phyloP scores from a whole-genome alignment of 2,329 filamentous ascomycete species.

The Talaromyces albobiverticillius region DNA sequence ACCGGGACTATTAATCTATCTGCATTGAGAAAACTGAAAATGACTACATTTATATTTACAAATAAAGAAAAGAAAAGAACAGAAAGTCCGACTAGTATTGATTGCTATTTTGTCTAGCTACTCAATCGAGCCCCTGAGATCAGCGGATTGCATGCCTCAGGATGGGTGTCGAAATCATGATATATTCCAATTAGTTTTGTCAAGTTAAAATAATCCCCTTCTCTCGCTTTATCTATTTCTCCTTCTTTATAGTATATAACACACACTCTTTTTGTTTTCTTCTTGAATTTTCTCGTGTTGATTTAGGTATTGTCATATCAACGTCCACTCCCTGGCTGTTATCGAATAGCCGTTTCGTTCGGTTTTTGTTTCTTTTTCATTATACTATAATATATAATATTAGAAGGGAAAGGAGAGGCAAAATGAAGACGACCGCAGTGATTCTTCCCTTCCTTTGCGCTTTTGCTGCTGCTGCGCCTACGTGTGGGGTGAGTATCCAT shows the following conservation, averaged over 20 bases:
- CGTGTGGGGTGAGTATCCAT: background rate
- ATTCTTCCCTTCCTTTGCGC: slow-evolving; percentile 4
- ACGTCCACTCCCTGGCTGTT: slow-evolving; percentile 9
- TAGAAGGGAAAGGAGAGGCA: background rate
- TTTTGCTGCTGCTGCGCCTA: slow-evolving; percentile 4
- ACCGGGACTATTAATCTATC: background rate
- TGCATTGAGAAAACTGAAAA: background rate
- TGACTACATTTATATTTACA: background rate
- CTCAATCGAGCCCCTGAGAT: background rate
- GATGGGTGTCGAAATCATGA: background rate
- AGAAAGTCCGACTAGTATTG: background rate
- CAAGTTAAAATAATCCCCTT: background rate
- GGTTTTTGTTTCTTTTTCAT: background rate
- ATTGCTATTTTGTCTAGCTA: background rate
- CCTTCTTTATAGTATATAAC: background rate
- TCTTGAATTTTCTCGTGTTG: background rate
- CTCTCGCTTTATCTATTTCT: background rate
- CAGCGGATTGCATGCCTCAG: too few relatives aligned
- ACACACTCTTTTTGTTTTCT: background rate
- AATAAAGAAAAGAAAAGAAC: background rate
- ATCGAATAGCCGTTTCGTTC: background rate
- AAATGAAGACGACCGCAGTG: slow-evolving; percentile 1
- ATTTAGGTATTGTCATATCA: background rate
- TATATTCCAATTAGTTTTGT: background rate
- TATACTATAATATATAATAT: background rate